These are phyloP conservation scores for Trichoderma simmonsii DNA, from an alignment of 2,329 filamentous ascomycete genomes.

Conservation along the genomic window DNA sequence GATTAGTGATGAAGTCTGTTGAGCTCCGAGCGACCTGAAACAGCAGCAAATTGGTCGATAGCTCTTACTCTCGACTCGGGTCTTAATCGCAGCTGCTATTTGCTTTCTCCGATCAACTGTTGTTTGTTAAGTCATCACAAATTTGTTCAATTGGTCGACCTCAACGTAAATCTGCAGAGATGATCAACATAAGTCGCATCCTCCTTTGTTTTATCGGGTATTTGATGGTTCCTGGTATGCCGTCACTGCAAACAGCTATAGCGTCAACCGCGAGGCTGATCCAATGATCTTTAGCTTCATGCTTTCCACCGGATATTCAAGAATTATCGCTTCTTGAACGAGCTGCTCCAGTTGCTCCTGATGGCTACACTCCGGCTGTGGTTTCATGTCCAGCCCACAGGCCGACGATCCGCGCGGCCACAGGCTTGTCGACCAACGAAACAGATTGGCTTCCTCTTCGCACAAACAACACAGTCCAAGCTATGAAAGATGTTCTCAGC, in stretches of 20 bases:
- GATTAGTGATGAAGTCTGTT: not conserved
- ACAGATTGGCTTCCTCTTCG: constrained; percentile 22
- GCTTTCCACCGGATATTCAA: not conserved
- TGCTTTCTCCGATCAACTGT: not conserved
- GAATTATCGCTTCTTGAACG: not conserved
- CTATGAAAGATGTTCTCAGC: constrained; percentile 20
- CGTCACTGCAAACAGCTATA: no score
- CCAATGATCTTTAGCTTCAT: not conserved
- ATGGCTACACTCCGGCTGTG: constrained; percentile 21
- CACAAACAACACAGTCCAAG: constrained; percentile 20
- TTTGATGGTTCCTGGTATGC: not conserved
- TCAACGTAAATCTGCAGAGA: not conserved
- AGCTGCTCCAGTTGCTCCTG: constrained; percentile 10
- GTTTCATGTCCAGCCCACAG: constrained; percentile 21
- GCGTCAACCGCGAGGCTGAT: not conserved
- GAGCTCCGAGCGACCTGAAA: not conserved
- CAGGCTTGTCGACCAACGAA: constrained; percentile 21
- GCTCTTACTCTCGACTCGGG: not conserved
- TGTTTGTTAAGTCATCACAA: not conserved
- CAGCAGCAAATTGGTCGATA: not conserved
- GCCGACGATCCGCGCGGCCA: constrained; percentile 22
- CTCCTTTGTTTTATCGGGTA: not conserved
- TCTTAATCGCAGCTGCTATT: not conserved
- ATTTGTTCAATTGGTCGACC: not conserved
- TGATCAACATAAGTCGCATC: not conserved